Evolutionary conservation across 352 stramenopile genomes (phyloP).

Genomic region (Globisporangium nodosum): DNA sequence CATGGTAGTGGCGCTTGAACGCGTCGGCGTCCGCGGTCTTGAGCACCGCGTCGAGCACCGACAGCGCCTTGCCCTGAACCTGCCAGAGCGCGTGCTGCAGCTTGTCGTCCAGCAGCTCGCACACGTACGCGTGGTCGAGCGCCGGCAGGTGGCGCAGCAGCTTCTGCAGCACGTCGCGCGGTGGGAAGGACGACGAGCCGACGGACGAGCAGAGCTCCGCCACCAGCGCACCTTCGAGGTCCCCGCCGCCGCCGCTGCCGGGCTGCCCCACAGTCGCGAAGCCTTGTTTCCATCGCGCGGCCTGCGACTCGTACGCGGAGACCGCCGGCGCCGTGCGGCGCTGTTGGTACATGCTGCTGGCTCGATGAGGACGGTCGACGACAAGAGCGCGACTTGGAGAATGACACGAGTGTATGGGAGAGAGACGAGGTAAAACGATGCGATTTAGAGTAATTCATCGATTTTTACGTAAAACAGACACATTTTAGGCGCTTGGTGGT

Average conservation of each 20-base stretch:
- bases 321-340: slow-evolving; percentile 20
- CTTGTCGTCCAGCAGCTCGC: slow-evolving; percentile 82
- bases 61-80: slow-evolving; percentile 75
- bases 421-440: neutral
- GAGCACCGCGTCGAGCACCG: slow-evolving; percentile 64
- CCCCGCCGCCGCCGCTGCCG: slow-evolving; percentile 15
- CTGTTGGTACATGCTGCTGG: slow-evolving; percentile 14
- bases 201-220: slow-evolving; percentile 72
- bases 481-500: neutral
- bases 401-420: neutral
- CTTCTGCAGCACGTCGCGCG: slow-evolving; percentile 73
- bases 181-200: slow-evolving; percentile 77
- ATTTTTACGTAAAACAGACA: neutral
- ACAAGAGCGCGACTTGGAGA: neutral
- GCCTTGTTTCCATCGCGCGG: slow-evolving; percentile 69
- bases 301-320: slow-evolving; percentile 71
- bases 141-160: slow-evolving; percentile 65
- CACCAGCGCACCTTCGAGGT: slow-evolving; percentile 67
- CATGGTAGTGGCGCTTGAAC: slow-evolving; percentile 70
- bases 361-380: neutral
- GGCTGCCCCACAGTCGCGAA: slow-evolving; percentile 22
- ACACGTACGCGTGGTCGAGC: slow-evolving; percentile 77
- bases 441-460: neutral
- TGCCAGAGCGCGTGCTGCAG: slow-evolving; percentile 80
- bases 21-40: slow-evolving; percentile 45